Evolutionary conservation across 371 early-diverging fungal genomes (phyloP), one percentile per base, ranked within the genome.

Genomic region (Mucor piriformis): DNA sequence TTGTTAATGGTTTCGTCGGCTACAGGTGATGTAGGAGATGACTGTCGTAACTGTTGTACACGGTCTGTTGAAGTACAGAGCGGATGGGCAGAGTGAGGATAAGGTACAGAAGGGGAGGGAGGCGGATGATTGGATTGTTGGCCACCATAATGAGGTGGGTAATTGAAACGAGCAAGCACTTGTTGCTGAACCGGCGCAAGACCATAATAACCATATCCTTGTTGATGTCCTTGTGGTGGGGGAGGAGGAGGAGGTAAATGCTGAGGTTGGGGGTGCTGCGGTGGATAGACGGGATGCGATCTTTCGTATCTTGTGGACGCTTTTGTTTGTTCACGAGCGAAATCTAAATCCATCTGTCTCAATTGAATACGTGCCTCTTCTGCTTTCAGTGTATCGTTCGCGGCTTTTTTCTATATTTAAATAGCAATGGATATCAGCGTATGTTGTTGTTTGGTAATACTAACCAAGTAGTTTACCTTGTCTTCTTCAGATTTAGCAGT

Each of bases 401-500:
- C 76, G 24, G 76, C 67, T 59, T 63, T 67, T 74, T 75, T 74
- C 78, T 78, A 57, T 40, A 15, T 16, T 43, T 12, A 48, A 21
- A 18, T 13, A 6, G 21, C 16, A 34, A 25, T 2, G 37, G 8
- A 42, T 27, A 24, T 24, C 38, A 15, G 15, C 16, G 5, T 20
- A 25, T 8, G 0, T 23, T 11, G 2, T 15, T n/a, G n/a, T n/a
- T n/a, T n/a, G n/a, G n/a, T n/a, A n/a, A n/a, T n/a, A n/a, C n/a
- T n/a, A n/a, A n/a, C n/a, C n/a, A n/a, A n/a, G n/a, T n/a, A 18
- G 29, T 7, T 38, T 74, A 76, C 82, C 70, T 79, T 82, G 42
- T 82, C 80, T 65, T 82, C 80, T 59, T 79, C 82, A 1, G 78
- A 64, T 27, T 82, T 82, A 2, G 77, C 70, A 33, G 63, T 59